Conservation (phyloP, 257 asterid species). For the Forsythia viridissima region DNA sequence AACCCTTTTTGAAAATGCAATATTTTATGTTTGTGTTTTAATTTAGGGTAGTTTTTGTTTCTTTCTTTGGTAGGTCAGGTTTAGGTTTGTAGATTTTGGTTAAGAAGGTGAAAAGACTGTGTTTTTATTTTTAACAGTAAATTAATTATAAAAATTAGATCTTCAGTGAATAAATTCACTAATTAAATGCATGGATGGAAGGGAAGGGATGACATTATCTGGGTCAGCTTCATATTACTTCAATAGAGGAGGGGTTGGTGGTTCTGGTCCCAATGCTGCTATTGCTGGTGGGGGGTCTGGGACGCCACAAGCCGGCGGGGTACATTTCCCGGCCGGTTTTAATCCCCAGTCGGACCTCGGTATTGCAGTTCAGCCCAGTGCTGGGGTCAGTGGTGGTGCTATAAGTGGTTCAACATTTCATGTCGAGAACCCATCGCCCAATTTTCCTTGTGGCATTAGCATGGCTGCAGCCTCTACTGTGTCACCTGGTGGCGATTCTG, state of each 20-base stretch:
- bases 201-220: slow-evolving; percentile 61
- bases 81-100: slow-evolving; percentile 30
- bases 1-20: slow-evolving; percentile 39
- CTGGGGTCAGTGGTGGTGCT: slow-evolving; percentile 25
- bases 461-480: slow-evolving; percentile 19
- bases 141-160: slow-evolving; percentile 12
- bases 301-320: slow-evolving; percentile 28
- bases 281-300: slow-evolving; percentile 32
- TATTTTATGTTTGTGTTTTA: no score
- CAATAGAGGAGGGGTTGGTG: slow-evolving; percentile 58
- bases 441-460: slow-evolving; percentile 33
- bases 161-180: slow-evolving; percentile 21
- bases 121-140: neutral
- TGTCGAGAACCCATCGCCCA: slow-evolving; percentile 38
- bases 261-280: slow-evolving; percentile 27
- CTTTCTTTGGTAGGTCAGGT: slow-evolving; percentile 24
- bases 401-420: slow-evolving; percentile 34
- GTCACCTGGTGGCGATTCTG: slow-evolving; percentile 24
- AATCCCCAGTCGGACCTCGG: slow-evolving; percentile 48
- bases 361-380: slow-evolving; percentile 31
- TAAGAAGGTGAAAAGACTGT: neutral
- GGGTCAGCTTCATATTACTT: slow-evolving; percentile 59
- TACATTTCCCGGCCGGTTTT: slow-evolving; percentile 47
- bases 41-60: no score
- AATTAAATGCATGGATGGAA: slow-evolving; percentile 69